Evolutionary conservation across 2,329 filamentous ascomycete genomes (phyloP).

Genomic region (Neodidymelliopsis sp.): DNA sequence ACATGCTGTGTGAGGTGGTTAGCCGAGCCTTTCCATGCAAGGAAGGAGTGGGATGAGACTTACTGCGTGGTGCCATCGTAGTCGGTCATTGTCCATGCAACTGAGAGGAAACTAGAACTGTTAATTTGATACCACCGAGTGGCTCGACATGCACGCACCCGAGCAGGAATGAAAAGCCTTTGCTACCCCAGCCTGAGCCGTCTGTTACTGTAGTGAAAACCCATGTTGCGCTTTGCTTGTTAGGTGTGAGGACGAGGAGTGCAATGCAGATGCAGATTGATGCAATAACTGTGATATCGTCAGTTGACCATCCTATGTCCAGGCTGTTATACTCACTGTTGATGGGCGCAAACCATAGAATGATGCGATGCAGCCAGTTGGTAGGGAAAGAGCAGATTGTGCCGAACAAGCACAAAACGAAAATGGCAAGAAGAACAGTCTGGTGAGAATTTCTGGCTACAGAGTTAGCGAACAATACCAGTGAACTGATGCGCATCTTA

Average conservation of each 20-base stretch:
- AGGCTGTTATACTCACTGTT: conserved; percentile 59
- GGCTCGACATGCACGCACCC: conserved; percentile 52
- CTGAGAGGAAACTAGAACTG: conserved; percentile 57
- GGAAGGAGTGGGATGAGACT: conserved; percentile 29
- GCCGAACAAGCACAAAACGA: conserved; percentile 63
- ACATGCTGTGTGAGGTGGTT: conserved; percentile 58
- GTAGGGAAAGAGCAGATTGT: conserved; percentile 70
- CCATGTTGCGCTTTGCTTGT: conserved; percentile 66
- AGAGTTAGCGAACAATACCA: conserved; percentile 3
- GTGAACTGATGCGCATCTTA: conserved; percentile 47
- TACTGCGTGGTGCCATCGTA: conserved; percentile 72
- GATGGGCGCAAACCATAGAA: conserved; percentile 72
- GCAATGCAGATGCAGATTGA: conserved; percentile 67
- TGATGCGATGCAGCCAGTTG: conserved; percentile 64
- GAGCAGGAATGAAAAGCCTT: conserved; percentile 68
- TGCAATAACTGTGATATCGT: conserved; percentile 56
- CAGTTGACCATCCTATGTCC: too few relatives aligned
- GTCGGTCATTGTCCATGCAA: conserved; percentile 72
- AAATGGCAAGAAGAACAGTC: conserved; percentile 65
- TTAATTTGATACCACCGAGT: conserved; percentile 20
- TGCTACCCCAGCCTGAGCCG: conserved; percentile 68
- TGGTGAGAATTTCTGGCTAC: conserved; percentile 61
- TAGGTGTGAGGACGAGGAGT: conserved; percentile 64
- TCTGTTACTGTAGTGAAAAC: conserved; percentile 69
- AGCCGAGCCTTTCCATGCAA: conserved; percentile 34